Evolutionary conservation across 305 asterid genomes (phyloP), one percentile per base, ranked within the genome.

Genomic region (Fraxinus nigra): DNA sequence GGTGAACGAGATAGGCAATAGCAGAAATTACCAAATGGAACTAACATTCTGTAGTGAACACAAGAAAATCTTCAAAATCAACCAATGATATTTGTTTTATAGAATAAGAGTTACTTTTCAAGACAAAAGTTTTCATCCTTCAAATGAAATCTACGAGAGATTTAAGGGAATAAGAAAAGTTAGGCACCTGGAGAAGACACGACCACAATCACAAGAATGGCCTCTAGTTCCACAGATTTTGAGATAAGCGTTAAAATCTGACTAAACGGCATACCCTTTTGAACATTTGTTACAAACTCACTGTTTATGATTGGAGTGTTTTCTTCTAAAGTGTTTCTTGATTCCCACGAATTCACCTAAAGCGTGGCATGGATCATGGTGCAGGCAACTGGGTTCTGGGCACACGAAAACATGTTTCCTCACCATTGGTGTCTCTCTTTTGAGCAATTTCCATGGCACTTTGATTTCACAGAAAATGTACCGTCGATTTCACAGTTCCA

Each of bases 371-470:
- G 92, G 92, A 20, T 89, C 88, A 40, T 89, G 92, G 85, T 89
- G 92, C 0, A 89, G 84, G 79, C 92, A 89, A 28, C 84, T 88
- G 0, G 92, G 91, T 5, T 89, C 92, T 1, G 91, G 92, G 81
- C 92, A 89, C 30, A 89, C 92, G 76, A 88, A 89, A 1, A 88
- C 92, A 0, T 91, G 34, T 67, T 89, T 89, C 16, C 79, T 80
- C 0, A 84, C 84, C 33, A 80, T 85, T 16, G 92, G 89, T 0
- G 87, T 86, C 38, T 94, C 97, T 11, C 98, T 82, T 86, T 94
- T 94, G 24, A 93, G 89, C 38, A 94, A 37, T 85, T 94, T 94
- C 98, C 98, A 94, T 30, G 98, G 97, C 26, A 94, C 98, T 75
- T 94, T 95, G 34, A 30, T 30, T 30, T 30, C 33, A 30, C 33